phyloP scores from a whole-genome alignment of 805 yeast species.

The Monosporozyma servazzii region DNA sequence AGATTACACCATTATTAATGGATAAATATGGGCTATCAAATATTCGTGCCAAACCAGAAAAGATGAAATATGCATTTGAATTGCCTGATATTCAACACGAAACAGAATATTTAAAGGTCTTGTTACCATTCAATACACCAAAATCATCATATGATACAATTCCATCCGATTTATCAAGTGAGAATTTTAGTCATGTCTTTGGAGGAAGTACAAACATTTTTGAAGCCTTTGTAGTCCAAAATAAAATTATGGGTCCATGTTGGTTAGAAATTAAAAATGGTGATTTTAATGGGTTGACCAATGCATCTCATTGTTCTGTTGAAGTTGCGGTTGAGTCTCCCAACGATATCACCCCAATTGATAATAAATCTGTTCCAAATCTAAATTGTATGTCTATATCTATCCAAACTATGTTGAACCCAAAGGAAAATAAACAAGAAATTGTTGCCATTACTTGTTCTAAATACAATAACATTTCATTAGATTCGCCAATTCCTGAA shows the following conservation, averaged over 20 bases:
- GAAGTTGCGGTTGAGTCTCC: slow-evolving; percentile 56
- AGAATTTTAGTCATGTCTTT: slow-evolving; percentile 67
- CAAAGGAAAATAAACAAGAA: slow-evolving; percentile 72
- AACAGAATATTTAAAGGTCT: slow-evolving; percentile 68
- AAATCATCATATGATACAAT: slow-evolving; percentile 37
- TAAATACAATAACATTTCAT: slow-evolving; percentile 57
- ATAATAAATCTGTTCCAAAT: slow-evolving; percentile 47
- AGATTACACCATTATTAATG: slow-evolving; percentile 57
- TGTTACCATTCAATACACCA: slow-evolving; percentile 65
- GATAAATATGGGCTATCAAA: slow-evolving; percentile 51
- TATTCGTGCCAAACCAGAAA: slow-evolving; percentile 61
- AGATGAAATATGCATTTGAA: slow-evolving; percentile 83
- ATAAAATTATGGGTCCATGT: slow-evolving; percentile 93
- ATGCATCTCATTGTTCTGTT: slow-evolving; percentile 72
- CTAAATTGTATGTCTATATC: slow-evolving; percentile 66
- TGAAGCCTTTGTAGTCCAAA: slow-evolving; percentile 76
- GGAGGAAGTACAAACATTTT: slow-evolving; percentile 68
- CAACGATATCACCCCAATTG: slow-evolving; percentile 37
- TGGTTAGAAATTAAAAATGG: slow-evolving; percentile 74
- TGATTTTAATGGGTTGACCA: slow-evolving; percentile 47
- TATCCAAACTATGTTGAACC: slow-evolving; percentile 71
- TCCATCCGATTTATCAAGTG: slow-evolving; percentile 66
- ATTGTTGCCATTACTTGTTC: slow-evolving; percentile 76
- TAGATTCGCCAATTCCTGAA: slow-evolving; percentile 65
- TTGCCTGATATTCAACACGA: slow-evolving; percentile 65